These are phyloP conservation scores for Yamadazyma pseudoaaseri DNA, from an alignment of 1,139 yeast genomes.

Conservation along the genomic window DNA sequence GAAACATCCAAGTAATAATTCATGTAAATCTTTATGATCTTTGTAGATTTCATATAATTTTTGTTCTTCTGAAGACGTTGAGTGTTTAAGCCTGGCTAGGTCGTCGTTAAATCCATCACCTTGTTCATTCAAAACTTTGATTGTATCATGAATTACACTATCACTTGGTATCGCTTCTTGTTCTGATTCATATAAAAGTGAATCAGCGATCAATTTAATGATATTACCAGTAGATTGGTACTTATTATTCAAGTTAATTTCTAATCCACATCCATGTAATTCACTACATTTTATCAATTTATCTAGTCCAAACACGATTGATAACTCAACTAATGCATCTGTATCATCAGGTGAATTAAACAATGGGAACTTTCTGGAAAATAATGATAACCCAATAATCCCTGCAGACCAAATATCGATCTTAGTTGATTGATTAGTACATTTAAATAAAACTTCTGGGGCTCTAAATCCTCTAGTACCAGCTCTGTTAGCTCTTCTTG, in stretches of 20 bases:
- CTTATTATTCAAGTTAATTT: conserved; percentile 41
- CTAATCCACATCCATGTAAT: conserved; percentile 87
- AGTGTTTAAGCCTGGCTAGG: conserved; percentile 4
- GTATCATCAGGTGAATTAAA: conserved; percentile 89
- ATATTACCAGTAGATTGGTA: conserved; percentile 29
- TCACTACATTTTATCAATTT: conserved; percentile 74
- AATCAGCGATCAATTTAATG: conserved; percentile 29
- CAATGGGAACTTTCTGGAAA: conserved; percentile 77
- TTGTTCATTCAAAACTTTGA: conserved; percentile 29
- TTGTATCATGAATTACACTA: conserved; percentile 39
- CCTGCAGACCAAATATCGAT: conserved; percentile 95
- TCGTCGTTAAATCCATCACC: conserved; percentile 12
- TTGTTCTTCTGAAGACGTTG: conserved; percentile 19
- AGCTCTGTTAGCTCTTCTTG: conserved; percentile 93
- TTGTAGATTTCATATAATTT: conserved; percentile 33
- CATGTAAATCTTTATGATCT: conserved; percentile 48
- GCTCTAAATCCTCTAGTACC: conserved; percentile 98
- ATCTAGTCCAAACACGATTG: conserved; percentile 79
- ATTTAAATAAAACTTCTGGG: conserved; percentile 87
- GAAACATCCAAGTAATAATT: conserved; percentile 53
- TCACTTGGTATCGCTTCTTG: conserved; percentile 39
- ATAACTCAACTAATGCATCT: conserved; percentile 84
- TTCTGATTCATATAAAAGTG: conserved; percentile 31
- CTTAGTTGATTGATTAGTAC: conserved; percentile 78
- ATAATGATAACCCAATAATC: conserved; percentile 71